Evolutionary conservation across 139 green algal species (phyloP), one percentile per base, ranked within the genome.

Genomic region (Coelastrella sp.): DNA sequence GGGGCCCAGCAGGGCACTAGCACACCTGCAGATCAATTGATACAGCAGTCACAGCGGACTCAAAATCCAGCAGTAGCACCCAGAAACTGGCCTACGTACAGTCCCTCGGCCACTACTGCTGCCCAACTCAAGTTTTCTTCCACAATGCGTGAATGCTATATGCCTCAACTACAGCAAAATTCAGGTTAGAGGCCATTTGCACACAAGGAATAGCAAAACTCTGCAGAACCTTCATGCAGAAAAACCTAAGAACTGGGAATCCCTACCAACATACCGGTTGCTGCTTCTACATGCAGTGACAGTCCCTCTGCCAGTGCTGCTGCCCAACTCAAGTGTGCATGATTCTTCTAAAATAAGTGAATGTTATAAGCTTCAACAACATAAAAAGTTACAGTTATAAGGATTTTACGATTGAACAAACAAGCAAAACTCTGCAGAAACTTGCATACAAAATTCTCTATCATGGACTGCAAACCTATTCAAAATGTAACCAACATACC

Each of bases 91-190:
- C 32, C 32, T 47, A 47, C 32, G 32, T 47, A 80, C 32, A 80
- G 11, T 14, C 71, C 83, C 22, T 80, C 68, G 4, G 56, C 60
- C 58, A 90, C 58, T 65, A 22, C 22, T 64, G 84, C 54, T 59
- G 84, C 84, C 90, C 64, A 91, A 59, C 61, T 78, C 73, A 20
- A 66, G n/a, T 94, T 64, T 95, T 91, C 89, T 92, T 93, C 57
- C 32, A 47, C 32, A 47, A 47, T 47, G 32, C 32, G 32, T 47
- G 32, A 47, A 47, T 47, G 32, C 32, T 47, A 47, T 47, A 47
- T 71, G 61, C 61, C 61, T 71, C 61, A 71, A 13, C 61, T 47
- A 47, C 32, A 47, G 32, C 32, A 47, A 47, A 47, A 47, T 47
- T 47, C 32, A 47, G 32, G 32, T 47, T 47, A 47, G 32, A 47